phyloP scores from a whole-genome alignment of 768 basidiomycete species.

The Pholiota microspora region DNA sequence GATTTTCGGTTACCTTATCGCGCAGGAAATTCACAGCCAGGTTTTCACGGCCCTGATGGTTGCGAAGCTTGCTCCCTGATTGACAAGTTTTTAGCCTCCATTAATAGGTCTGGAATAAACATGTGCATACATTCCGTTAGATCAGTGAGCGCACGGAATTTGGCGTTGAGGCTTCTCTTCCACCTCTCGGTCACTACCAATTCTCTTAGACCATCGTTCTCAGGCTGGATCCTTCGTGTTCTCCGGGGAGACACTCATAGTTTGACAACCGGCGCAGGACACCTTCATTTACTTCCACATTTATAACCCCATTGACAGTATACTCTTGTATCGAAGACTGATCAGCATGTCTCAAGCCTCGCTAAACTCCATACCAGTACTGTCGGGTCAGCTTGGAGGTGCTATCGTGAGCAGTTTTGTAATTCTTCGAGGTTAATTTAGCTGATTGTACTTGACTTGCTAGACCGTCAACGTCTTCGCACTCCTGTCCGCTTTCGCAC shows the following conservation, averaged over 20 bases:
- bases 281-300: constrained; percentile 20
- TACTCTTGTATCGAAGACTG: not conserved
- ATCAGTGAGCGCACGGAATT: not conserved
- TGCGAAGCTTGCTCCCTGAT: not conserved
- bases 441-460: not conserved
- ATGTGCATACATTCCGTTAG: constrained; percentile 13
- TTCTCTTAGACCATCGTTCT: constrained; percentile 24
- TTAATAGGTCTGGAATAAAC: constrained; percentile 3
- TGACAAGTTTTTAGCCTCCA: not conserved
- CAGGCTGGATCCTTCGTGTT: constrained; percentile 33
- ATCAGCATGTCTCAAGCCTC: constrained; percentile 16
- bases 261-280: constrained; percentile 39
- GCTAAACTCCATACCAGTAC: constrained; percentile 27
- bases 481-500: constrained; percentile 48
- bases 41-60: constrained; percentile 1
- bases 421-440: not conserved
- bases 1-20: too few relatives aligned
- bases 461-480: constrained; percentile 54
- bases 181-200: constrained; percentile 15
- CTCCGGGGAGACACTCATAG: constrained; percentile 23
- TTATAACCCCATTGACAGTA: constrained; percentile 6
- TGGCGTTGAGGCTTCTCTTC: constrained; percentile 16
- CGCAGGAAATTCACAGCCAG: not conserved
- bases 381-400: constrained; percentile 30
- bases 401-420: constrained; percentile 31